These are phyloP conservation scores for Phytophthora aleatoria DNA, from an alignment of 352 stramenopile species.

Conservation along the genomic window DNA sequence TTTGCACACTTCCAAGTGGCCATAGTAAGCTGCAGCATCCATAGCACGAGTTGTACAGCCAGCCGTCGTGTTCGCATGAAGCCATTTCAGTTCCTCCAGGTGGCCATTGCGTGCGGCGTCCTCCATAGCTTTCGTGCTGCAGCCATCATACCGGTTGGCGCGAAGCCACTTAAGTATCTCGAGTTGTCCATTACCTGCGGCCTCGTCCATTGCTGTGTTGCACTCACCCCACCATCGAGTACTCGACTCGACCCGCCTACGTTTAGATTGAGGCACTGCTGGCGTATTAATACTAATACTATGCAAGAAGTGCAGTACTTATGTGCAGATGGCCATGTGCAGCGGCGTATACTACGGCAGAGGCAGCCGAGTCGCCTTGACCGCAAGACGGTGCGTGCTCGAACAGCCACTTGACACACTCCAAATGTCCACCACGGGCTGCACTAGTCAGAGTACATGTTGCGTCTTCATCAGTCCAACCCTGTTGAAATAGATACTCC, in stretches of 20 bases:
- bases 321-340: conserved; percentile 4
- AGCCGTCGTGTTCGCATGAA: conserved; percentile 2
- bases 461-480: too few species aligned
- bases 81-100: conserved; percentile 9
- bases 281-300: not conserved
- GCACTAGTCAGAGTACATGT: too few species aligned
- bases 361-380: not conserved
- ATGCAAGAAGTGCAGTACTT: conserved; percentile 5
- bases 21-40: not conserved
- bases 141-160: not conserved
- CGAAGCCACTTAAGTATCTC: conserved; percentile 1
- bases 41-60: not conserved
- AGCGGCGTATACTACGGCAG: conserved; percentile 3
- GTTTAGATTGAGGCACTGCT: not conserved
- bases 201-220: not conserved
- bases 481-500: too few species aligned
- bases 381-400: not conserved
- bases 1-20: conserved; percentile 10
- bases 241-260: not conserved
- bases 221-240: not conserved
- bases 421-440: too few species aligned
- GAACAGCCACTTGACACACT: conserved; percentile 11
- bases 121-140: not conserved
- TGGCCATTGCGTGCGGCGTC: conserved; percentile 5
- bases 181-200: conserved; percentile 2